Evolutionary conservation across 2,329 filamentous ascomycete species (phyloP), one percentile per base, ranked within the genome.

Genomic region (Cladophialophora bantiana): DNA sequence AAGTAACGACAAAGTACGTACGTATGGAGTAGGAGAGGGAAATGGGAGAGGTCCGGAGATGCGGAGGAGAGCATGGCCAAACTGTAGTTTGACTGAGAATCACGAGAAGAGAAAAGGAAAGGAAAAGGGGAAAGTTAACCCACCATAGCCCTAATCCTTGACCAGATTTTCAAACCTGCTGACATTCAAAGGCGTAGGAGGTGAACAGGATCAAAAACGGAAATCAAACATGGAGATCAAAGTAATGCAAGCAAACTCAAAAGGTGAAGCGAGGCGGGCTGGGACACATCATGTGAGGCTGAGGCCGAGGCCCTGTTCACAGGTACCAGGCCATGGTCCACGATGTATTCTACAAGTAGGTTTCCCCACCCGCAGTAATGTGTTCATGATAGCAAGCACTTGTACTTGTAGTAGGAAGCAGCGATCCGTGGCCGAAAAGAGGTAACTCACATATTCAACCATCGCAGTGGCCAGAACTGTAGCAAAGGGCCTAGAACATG

Each of bases 401-500:
- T n/a, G 35, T 10, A 38, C 36, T 9, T 13, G 36, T 38, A 38
- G 7, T 3, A 38, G 36, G 13, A 13, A 38, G 36, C 7, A 50
- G 18, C 4, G 40, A 42, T 4, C 40, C n/a, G 5, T 42, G 15
- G 40, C 15, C n/a, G 40, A 1, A n/a, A 18, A 13, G 38, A 40
- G 13, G 10, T 40, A 15, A 13, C 10, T 13, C 9, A 40, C 4
- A 10, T 42, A n/a, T 4, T 18, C n/a, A 13, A n/a, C 15, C 40
- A 26, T 13, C 36, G 4, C 1, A 1, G n/a, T 18, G 40, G n/a
- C 40, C 40, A 42, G 40, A 42, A 42, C 40, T 6, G 40, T n/a
- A 42, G 13, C 7, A 42, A 42, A 26, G 26, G 45, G 45, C 13
- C 45, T 50, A 50, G 45, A 50, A 50, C 45, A 50, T 50, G 45